Evolutionary conservation across 1,284 basidiomycete species (phyloP).

Genomic region (Marasmius tenuissimus): DNA sequence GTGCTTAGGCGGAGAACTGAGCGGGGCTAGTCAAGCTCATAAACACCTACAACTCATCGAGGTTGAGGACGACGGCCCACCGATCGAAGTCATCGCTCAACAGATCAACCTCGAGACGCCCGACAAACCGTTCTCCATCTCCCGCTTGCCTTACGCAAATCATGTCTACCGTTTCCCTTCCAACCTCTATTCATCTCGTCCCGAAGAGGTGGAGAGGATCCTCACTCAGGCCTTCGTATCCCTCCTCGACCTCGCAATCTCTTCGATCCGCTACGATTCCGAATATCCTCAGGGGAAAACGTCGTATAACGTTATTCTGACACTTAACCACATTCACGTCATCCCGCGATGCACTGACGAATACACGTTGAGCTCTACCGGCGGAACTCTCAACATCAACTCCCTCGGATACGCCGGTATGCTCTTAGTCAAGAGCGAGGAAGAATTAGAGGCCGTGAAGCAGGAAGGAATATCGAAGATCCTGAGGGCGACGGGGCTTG

Average conservation of each 20-base stretch:
- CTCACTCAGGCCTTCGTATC: constrained; percentile 70
- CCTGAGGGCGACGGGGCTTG: constrained; percentile 57
- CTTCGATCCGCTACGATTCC: constrained; percentile 68
- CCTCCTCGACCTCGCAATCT: constrained; percentile 77
- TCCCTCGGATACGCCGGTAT: constrained; percentile 86
- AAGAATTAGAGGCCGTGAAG: constrained; percentile 68
- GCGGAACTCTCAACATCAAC: constrained; percentile 69
- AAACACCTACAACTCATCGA: constrained; percentile 87
- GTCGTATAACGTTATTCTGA: constrained; percentile 84
- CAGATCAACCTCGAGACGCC: constrained; percentile 56
- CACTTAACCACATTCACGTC: constrained; percentile 79
- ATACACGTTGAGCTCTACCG: constrained; percentile 49
- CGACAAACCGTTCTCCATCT: constrained; percentile 72
- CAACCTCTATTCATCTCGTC: constrained; percentile 42
- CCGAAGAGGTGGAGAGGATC: constrained; percentile 49
- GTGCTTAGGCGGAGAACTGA: constrained; percentile 66
- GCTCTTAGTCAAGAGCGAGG: constrained; percentile 79
- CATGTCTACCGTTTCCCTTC: constrained; percentile 69
- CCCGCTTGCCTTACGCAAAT: constrained; percentile 74
- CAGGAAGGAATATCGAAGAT: constrained; percentile 60
- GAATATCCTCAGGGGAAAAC: constrained; percentile 60
- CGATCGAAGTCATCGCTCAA: constrained; percentile 70
- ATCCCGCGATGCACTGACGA: constrained; percentile 71
- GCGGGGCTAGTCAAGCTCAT: constrained; percentile 86
- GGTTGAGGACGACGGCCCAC: constrained; percentile 60